Evolutionary conservation across 2,329 filamentous ascomycete genomes (phyloP), one percentile per base, ranked within the genome.

Genomic region (Colletotrichum australisinense): DNA sequence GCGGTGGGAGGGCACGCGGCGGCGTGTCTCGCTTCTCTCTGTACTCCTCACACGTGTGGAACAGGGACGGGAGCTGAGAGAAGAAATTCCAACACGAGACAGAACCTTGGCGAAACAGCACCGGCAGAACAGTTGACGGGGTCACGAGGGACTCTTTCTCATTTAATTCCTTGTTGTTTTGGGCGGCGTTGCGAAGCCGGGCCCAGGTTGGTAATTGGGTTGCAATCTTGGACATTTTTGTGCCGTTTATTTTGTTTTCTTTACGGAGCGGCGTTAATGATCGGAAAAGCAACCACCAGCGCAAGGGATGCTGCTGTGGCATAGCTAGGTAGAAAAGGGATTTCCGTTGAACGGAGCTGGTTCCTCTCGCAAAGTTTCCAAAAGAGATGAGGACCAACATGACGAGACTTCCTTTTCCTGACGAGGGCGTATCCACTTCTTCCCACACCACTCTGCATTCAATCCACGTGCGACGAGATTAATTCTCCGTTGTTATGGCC

Each of bases 81-180:
- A 68, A 74, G 74, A 67, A 70, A 67, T 38, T 68, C 56, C 63
- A 38, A 68, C 63, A 72, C 32, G 62, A 67, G 68, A 74, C 68
- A 74, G 70, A 62, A 70, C 26, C 60, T 73, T 73, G 67, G 67
- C 70, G 60, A 52, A 67, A 67, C 62, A 74, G 52, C 57, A 56
- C 68, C 72, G 62, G 57, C 42, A 67, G 35, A 46, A 68, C 38
- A 67, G 69, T 46, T 52, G 69, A 74, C 42, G 68, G 57, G 57
- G 63, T 67, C 62, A 58, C n/a, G 28, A 46, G 63, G 57, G 63
- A n/a, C 35, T 22, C 38, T 30, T 30, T 28, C n/a, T 56, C 53
- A 56, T 24, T 14, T 28, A 57, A 28, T 55, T 55, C 24, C 46
- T 14, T 49, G 60, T 56, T 32, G 19, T 46, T 38, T 7, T 42